These are phyloP conservation scores for Colletotrichum sp. DNA, from an alignment of 2,329 filamentous ascomycete genomes.

Conservation along the genomic window DNA sequence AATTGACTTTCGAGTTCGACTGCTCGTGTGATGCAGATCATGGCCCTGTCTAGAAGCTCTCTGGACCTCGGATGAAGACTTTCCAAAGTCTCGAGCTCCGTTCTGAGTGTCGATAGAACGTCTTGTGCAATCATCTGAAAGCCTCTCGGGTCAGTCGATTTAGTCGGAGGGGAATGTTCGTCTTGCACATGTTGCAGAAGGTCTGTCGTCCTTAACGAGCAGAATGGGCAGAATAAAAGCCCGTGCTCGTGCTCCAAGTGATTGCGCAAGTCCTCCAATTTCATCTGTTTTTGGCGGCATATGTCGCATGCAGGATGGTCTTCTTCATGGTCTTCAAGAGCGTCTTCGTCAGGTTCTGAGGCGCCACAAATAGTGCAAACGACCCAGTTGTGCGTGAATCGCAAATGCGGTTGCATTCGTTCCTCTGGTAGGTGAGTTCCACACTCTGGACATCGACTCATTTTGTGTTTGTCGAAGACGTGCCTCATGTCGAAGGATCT, in stretches of 20 bases:
- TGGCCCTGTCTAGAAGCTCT: background rate
- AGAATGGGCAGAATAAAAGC: background rate
- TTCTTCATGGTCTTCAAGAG: background rate
- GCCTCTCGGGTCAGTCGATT: background rate
- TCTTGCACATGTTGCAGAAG: background rate
- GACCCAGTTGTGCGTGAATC: background rate
- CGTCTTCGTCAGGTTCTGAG: background rate
- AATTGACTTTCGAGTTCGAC: background rate
- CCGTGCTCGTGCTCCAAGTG: background rate
- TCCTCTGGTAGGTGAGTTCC: background rate
- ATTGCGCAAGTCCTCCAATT: background rate
- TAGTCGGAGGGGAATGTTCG: background rate
- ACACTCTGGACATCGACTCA: background rate
- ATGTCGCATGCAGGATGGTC: background rate
- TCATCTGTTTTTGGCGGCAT: background rate
- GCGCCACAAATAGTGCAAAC: background rate
- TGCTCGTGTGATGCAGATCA: background rate
- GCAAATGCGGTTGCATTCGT: background rate
- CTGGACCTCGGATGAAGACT: fast-evolving
- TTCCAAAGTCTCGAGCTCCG: background rate
- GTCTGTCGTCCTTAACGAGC: background rate
- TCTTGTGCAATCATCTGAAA: background rate
- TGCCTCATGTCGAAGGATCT: background rate
- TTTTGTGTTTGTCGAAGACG: background rate
- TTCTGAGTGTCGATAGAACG: background rate